Percentiles rank a stretch among this genome's conserved stretches.
Conservation (phyloP, 2,329 filamentous ascomycete genomes). For the Venturia effusa region DNA sequence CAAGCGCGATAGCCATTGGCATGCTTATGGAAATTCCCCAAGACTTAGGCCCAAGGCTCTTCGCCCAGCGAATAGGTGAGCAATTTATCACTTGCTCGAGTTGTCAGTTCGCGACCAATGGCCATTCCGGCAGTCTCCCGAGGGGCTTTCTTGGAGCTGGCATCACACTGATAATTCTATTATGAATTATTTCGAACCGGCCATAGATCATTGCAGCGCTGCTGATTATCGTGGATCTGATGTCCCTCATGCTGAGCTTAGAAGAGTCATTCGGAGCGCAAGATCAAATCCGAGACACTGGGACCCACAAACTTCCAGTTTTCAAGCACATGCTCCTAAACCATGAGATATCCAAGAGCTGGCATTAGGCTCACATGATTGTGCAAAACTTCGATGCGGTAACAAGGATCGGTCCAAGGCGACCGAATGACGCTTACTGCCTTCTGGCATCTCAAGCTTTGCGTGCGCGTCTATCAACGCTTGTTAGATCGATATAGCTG, state of each 20-base stretch:
- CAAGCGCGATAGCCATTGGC: neutral
- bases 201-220: neutral
- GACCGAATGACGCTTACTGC: neutral
- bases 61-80: neutral
- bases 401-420: neutral
- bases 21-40: neutral
- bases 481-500: neutral
- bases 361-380: neutral
- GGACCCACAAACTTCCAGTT: neutral
- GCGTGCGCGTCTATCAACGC: neutral
- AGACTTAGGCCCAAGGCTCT: neutral
- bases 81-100: neutral
- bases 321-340: neutral
- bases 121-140: too few species aligned
- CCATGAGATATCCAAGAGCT: neutral
- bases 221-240: neutral
- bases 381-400: neutral
- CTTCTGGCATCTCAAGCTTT: neutral
- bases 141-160: too few species aligned
- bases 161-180: neutral
- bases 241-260: too few species aligned
- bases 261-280: too few species aligned
- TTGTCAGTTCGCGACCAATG: neutral
- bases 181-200: neutral
- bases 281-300: too few species aligned